A percentile compares a stretch with the other conserved stretches of the same genome.
Evolutionary conservation across 2,329 filamentous ascomycete genomes (phyloP).

Genomic region (Claviceps paspali): DNA sequence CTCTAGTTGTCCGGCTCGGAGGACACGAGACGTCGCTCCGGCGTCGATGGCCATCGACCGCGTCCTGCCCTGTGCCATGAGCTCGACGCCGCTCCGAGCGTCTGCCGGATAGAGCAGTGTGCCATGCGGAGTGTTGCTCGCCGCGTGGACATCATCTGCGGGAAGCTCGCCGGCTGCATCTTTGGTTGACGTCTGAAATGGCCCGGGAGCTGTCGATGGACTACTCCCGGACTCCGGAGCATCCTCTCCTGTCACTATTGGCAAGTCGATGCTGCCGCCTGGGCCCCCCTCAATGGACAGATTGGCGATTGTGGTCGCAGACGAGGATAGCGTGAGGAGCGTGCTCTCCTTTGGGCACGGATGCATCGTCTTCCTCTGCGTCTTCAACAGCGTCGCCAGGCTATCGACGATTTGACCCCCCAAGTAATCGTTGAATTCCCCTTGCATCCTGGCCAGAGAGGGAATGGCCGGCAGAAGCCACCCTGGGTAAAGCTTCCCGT

Average conservation of each 20-base stretch:
- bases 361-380: no score
- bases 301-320: background rate
- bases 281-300: no score
- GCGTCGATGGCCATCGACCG: background rate
- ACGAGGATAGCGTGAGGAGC: background rate
- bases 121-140: background rate
- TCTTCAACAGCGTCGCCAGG: no score
- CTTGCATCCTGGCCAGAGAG: no score
- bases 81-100: background rate
- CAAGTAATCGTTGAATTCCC: no score
- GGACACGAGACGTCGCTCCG: background rate
- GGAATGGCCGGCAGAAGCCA: no score
- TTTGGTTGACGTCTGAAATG: background rate
- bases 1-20: background rate
- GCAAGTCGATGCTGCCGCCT: no score
- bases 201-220: no score
- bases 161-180: background rate
- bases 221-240: background rate
- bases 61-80: background rate
- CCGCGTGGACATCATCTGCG: background rate
- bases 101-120: background rate
- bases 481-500: no score
- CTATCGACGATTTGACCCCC: no score
- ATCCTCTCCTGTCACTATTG: background rate
- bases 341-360: no score